Evolutionary conservation across 306 rosid species (phyloP).

Genomic region (Mimosa pudica): DNA sequence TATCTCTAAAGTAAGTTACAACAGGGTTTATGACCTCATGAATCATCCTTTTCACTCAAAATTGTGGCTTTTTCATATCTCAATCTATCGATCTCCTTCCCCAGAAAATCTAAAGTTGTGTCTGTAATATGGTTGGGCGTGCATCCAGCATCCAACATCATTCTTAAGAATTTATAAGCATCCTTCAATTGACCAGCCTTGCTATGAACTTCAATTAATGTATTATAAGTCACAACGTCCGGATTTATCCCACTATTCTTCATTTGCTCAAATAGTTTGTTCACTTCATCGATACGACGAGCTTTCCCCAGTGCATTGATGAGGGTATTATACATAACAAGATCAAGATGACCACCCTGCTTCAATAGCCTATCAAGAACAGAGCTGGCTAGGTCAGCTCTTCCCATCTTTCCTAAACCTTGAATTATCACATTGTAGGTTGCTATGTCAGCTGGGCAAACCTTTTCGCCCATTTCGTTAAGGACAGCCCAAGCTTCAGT

Average conservation of each 20-base stretch:
- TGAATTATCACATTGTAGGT: conserved; percentile 89
- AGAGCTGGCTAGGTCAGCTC: conserved; percentile 89
- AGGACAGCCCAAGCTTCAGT: conserved; percentile 77
- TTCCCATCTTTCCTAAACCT: conserved; percentile 92
- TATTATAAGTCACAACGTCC: conserved; percentile 82
- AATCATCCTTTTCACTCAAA: conserved; percentile 50
- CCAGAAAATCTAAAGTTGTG: conserved; percentile 85
- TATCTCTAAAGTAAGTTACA: not conserved
- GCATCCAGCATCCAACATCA: conserved; percentile 94
- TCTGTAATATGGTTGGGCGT: conserved; percentile 87
- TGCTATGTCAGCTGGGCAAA: conserved; percentile 82
- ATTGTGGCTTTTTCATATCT: conserved; percentile 77
- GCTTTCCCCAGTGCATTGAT: conserved; percentile 90
- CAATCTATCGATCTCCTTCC: conserved; percentile 75
- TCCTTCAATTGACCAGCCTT: conserved; percentile 85
- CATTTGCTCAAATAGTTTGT: conserved; percentile 83
- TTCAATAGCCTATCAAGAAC: conserved; percentile 77
- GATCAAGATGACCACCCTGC: conserved; percentile 89
- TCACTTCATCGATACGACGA: conserved; percentile 69
- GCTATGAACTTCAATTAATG: conserved; percentile 88
- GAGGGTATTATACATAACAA: conserved; percentile 91
- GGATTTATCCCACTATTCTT: conserved; percentile 75
- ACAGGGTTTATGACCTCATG: conserved; percentile 35
- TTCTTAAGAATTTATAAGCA: conserved; percentile 77
- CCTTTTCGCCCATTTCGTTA: conserved; percentile 72